phyloP scores from a whole-genome alignment of 257 asterid genomes.

The Rhazya stricta region DNA sequence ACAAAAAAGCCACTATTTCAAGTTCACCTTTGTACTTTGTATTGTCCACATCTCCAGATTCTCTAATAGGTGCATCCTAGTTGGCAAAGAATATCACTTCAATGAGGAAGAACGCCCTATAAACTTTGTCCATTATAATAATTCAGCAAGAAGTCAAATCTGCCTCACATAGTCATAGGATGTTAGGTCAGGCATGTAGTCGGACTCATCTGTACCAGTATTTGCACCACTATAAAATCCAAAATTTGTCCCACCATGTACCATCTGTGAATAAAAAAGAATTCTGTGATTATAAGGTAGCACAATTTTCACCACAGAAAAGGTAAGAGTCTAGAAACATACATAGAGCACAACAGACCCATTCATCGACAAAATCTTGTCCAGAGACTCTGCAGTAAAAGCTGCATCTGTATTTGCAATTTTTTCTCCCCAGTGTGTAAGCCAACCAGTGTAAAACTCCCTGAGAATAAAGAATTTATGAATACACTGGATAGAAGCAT shows the following conservation, averaged over 20 bases:
- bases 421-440: constrained; percentile 93
- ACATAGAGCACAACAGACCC: constrained; percentile 97
- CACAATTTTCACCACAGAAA: constrained; percentile 17
- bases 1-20: background rate
- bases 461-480: constrained; percentile 32
- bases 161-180: constrained; percentile 92
- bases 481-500: constrained; percentile 14
- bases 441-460: constrained; percentile 98
- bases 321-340: constrained; percentile 31
- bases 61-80: constrained; percentile 95
- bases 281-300: constrained; percentile 13
- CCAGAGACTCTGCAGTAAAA: constrained; percentile 65
- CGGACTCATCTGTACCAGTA: constrained; percentile 69
- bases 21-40: constrained; percentile 67
- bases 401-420: constrained; percentile 73
- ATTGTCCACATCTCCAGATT: constrained; percentile 89
- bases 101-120: constrained; percentile 22
- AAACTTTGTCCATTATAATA: constrained; percentile 15
- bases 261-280: constrained; percentile 56
- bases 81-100: constrained; percentile 15
- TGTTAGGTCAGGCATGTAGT: constrained; percentile 84
- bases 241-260: constrained; percentile 93
- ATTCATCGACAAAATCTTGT: constrained; percentile 63
- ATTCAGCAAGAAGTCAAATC: constrained; percentile 22
- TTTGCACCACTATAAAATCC: constrained; percentile 96